phyloP scores from a whole-genome alignment of 148 eudicot species.

The Pouteria glomerata region DNA sequence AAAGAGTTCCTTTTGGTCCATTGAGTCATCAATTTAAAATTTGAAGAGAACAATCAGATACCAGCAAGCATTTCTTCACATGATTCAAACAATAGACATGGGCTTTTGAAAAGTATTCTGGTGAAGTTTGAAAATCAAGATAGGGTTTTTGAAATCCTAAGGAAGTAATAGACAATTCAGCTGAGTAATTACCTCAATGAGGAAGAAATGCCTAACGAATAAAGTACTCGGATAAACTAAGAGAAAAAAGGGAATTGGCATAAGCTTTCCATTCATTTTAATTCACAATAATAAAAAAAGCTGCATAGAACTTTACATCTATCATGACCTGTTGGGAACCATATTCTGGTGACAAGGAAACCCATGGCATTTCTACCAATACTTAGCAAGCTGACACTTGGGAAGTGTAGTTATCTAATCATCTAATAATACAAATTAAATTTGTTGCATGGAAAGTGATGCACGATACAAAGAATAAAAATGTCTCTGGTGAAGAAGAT shows the following conservation, averaged over 20 bases:
- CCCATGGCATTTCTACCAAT: neutral
- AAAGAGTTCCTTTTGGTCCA: neutral
- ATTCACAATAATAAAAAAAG: neutral
- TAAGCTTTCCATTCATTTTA: no score
- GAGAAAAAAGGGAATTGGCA: neutral
- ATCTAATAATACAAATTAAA: neutral
- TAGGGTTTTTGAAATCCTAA: constrained; percentile 13
- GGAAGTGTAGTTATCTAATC: neutral
- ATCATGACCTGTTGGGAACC: neutral
- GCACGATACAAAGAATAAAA: neutral
- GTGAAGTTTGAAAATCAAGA: neutral
- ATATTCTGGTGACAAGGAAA: neutral
- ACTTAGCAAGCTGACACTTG: neutral
- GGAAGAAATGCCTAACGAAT: neutral
- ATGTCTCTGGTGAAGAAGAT: no score
- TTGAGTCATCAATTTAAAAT: neutral
- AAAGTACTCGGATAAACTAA: neutral
- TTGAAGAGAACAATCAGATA: constrained; percentile 1
- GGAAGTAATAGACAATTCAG: neutral
- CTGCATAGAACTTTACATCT: neutral
- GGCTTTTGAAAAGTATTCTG: neutral
- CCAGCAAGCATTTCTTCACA: neutral
- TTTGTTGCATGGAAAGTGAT: neutral
- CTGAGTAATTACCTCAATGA: neutral
- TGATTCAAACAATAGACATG: neutral